Conservation (phyloP, 202 grass and related monocot genomes). For the Carex arenaria region DNA sequence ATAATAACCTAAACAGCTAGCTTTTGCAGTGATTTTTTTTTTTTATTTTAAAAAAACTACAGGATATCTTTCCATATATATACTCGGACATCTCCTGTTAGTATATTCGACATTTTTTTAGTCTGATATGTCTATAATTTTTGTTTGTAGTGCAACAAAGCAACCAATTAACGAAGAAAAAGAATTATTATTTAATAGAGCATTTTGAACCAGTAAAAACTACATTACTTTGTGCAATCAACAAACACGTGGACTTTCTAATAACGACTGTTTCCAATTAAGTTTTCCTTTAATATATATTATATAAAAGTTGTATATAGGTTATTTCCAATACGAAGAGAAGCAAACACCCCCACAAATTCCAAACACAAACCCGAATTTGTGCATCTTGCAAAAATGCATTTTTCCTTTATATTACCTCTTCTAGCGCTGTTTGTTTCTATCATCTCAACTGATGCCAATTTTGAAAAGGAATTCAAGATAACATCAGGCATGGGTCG, state of each 20-base stretch:
- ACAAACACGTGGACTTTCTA: neutral
- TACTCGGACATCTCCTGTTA: neutral
- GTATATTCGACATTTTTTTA: neutral
- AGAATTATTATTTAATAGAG: neutral
- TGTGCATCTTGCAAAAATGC: neutral
- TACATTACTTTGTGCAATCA: neutral
- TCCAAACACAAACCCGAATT: neutral
- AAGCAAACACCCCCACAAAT: neutral
- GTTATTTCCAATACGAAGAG: neutral
- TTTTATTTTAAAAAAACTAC: neutral
- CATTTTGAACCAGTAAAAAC: neutral
- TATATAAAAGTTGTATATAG: neutral
- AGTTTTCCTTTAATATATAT: neutral
- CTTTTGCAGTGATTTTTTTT: neutral
- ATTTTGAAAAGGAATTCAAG: constrained; percentile 18
- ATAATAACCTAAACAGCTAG: neutral
- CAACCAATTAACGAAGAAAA: neutral
- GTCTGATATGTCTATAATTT: neutral
- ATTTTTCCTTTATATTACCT: neutral
- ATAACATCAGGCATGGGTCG: constrained; percentile 15
- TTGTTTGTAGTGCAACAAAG: neutral
- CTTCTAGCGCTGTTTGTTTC: constrained; percentile 3
- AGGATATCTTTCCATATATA: neutral
- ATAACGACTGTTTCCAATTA: neutral
- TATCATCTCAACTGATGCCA: constrained; percentile 7